Percentiles rank a stretch among this genome's conserved stretches.
Conservation (phyloP, 148 eudicot species). For the Diospyros kaki region DNA sequence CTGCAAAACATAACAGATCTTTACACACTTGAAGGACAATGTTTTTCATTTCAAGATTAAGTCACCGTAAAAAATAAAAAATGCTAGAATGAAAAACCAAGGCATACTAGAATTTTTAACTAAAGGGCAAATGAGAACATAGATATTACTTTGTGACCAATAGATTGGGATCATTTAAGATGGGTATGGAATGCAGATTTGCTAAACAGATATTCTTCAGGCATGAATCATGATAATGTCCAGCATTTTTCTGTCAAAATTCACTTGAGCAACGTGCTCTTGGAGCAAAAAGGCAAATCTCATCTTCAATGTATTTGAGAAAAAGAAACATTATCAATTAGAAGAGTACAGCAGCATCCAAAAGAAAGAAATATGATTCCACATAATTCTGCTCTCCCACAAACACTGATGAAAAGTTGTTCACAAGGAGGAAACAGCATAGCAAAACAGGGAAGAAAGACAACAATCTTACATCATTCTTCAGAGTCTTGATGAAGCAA, state of each 20-base stretch:
- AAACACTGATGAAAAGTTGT: neutral
- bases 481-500: constrained; percentile 85
- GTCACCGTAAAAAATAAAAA: too few relatives aligned
- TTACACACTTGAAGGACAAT: neutral
- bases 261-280: too few relatives aligned
- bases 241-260: neutral
- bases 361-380: neutral
- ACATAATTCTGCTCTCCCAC: neutral
- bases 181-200: neutral
- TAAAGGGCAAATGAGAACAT: neutral
- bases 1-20: constrained; percentile 42
- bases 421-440: neutral
- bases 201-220: neutral
- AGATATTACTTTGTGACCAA: neutral
- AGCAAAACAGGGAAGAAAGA: constrained; percentile 7
- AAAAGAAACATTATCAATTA: neutral
- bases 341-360: constrained; percentile 1
- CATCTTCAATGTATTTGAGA: neutral
- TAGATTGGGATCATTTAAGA: neutral
- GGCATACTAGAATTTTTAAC: neutral
- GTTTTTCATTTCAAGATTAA: neutral
- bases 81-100: neutral
- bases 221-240: neutral
- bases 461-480: constrained; percentile 69
- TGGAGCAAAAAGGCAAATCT: neutral